phyloP scores from a whole-genome alignment of 2,329 filamentous ascomycete genomes.

The Xylaria sp. region DNA sequence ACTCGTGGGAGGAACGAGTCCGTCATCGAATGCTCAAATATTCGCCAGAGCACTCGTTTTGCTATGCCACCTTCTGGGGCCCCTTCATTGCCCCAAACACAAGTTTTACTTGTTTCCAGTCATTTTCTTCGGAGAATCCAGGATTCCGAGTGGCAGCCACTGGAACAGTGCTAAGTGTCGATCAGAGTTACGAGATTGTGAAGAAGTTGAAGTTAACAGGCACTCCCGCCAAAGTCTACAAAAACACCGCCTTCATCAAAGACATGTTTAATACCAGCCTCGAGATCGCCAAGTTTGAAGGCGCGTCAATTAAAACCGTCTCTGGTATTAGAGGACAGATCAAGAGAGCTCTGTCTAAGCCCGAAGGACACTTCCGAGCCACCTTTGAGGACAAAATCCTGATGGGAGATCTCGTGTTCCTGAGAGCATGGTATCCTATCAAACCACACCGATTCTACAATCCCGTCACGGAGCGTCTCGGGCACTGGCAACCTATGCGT shows the following conservation, averaged over 20 bases:
- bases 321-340: slow-evolving; percentile 96
- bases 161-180: slow-evolving; percentile 90
- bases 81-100: slow-evolving; percentile 95
- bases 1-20: slow-evolving; percentile 59
- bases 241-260: slow-evolving; percentile 98
- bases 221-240: slow-evolving; percentile 70
- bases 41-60: slow-evolving; percentile 99
- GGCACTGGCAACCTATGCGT: slow-evolving; percentile 88
- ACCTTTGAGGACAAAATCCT: slow-evolving; percentile 99
- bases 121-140: slow-evolving; percentile 80
- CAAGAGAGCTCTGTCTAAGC: slow-evolving; percentile 91
- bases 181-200: slow-evolving; percentile 95
- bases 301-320: slow-evolving; percentile 92
- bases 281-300: slow-evolving; percentile 98
- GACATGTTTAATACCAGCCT: slow-evolving; percentile 92
- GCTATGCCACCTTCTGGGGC: slow-evolving; percentile 93
- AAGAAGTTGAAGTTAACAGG: slow-evolving; percentile 99
- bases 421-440: slow-evolving; percentile 96
- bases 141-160: slow-evolving; percentile 95
- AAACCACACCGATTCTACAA: slow-evolving; percentile 97
- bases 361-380: slow-evolving; percentile 93
- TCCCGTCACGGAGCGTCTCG: slow-evolving; percentile 89
- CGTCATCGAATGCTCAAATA: slow-evolving; percentile 99
- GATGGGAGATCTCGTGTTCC: slow-evolving; percentile 94
- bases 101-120: slow-evolving; percentile 92